Evolutionary conservation across 345 rosid species (phyloP), one percentile per base, ranked within the genome.

Genomic region (Clarkia xantiana): DNA sequence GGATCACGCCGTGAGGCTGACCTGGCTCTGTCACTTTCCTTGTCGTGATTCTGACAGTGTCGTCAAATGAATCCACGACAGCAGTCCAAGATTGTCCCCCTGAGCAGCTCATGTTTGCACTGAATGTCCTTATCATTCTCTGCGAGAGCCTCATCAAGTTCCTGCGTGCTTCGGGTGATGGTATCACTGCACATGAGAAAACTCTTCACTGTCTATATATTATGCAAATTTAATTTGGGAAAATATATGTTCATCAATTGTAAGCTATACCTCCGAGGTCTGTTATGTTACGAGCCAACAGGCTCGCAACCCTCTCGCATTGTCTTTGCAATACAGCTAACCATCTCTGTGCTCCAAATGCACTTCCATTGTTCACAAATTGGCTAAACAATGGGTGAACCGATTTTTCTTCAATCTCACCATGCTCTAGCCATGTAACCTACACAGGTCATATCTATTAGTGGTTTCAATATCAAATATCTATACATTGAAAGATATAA

Each of bases 381-480:
- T 70, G 69, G 17, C 61, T 56, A 13, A 81, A 79, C 18, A 76
- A 58, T 56, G 76, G 77, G 53, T 91, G 94, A 9, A 78, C 67
- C 0, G 82, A 82, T 47, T 72, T 84, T 67, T 79, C 74, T 58
- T 73, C 89, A 11, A 79, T 69, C 68, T 84, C 86, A 4, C 75
- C 93, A 41, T 86, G 94, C 61, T 91, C 96, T 1, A 86, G 73
- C 98, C 98, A 91, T 14, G 79, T 83, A 42, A 86, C 77, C 79
- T 86, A 51, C 36, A 29, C 9, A 29, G 6, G 36, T 5, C 36
- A 29, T 22, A 22, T 2, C 25, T 2, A 2, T 22, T 86, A 13
- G 86, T 91, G 72, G 61, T 55, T 5, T 90, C 93, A 18, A 62
- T 73, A 40, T n/a, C n/a, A n/a, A n/a, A n/a, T n/a, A n/a, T n/a